Base-by-base conservation (phyloP, 805 yeast genomes). In the Candida hungchunana region DNA sequence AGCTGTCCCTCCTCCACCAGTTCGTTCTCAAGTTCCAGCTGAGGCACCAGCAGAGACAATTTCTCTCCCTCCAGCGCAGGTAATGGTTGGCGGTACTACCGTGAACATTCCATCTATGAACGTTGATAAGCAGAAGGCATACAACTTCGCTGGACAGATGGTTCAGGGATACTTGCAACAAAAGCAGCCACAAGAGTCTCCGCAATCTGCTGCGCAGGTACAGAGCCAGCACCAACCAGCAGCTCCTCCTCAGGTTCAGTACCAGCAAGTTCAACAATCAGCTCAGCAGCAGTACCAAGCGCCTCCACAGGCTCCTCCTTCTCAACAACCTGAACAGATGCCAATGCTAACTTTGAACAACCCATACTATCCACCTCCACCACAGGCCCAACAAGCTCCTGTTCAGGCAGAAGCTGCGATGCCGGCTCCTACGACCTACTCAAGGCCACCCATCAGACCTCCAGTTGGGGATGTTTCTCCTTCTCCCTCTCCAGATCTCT, bases 401-500 rank as follows among this genome's bases (percentile, higher is more conserved):
- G 24, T 21, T 12, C 24, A 25, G n/a, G 15, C 15, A 12, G 14
- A 9, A 25, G 15, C 27, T 11, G 16, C 15, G n/a, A 13, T 8
- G 6, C 37, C 44, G 4, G 51, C 48, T 6, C 32, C 31, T 3
- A 37, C 43, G 31, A 36, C 31, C 29, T 43, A 43, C 20, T 11
- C 18, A 6, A 37, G 47, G 15, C 8, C 7, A 7, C 10, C 27
- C n/a, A 13, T 13, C 7, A 7, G 14, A 10, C 27, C 15, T 12
- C 21, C 47, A 18, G 32, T 39, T 7, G 34, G 27, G 15, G 33
- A 14, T 13, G 30, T 37, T 20, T 16, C 40, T 27, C 22, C 22
- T 11, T 12, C 48, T 18, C 47, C 45, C 3, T 46, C 51, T n/a
- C 51, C 58, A 17, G 45, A 51, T 21, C 31, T 51, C 9, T 37